Percentiles rank a stretch among this genome's conserved stretches.
phyloP scores from a whole-genome alignment of 306 rosid genomes.

The Nissolia schottii region DNA sequence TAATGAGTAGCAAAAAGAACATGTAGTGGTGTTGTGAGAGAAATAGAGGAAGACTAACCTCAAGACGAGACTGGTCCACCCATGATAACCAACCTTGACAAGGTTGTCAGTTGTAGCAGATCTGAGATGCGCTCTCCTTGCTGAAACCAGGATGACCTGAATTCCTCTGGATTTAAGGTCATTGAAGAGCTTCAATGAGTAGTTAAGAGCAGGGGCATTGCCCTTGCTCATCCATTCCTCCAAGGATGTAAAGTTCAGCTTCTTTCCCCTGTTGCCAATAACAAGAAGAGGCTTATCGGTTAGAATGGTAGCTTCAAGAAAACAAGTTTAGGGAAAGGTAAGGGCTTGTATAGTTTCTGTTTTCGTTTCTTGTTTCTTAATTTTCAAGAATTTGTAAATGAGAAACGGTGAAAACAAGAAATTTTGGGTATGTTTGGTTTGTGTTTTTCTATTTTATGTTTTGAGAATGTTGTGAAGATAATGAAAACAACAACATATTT shows the following conservation, averaged over 20 bases:
- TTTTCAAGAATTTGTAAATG: too few relatives aligned
- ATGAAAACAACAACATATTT: too few relatives aligned
- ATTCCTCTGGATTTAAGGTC: neutral
- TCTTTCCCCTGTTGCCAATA: neutral
- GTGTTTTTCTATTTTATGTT: too few relatives aligned
- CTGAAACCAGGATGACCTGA: neutral
- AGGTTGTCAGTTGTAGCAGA: neutral
- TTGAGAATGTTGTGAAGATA: too few relatives aligned
- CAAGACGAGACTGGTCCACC: neutral
- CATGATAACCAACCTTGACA: neutral
- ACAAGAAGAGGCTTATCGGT: neutral
- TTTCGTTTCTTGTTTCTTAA: too few relatives aligned
- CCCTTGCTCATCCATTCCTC: neutral
- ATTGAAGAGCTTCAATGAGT: neutral
- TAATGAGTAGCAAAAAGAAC: neutral
- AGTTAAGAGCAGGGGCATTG: neutral
- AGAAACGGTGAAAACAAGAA: too few relatives aligned
- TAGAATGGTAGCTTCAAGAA: neutral
- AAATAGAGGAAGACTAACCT: neutral
- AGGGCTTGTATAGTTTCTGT: too few relatives aligned
- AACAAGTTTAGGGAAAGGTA: neutral
- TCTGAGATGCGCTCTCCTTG: neutral
- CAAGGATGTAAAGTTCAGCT: neutral
- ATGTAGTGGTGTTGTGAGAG: neutral
- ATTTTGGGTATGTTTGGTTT: too few relatives aligned